Percentiles rank a stretch among this genome's conserved stretches.
These are phyloP conservation scores for Saccharomycopsis sp. DNA, from an alignment of 805 yeast species.

Conservation along the genomic window DNA sequence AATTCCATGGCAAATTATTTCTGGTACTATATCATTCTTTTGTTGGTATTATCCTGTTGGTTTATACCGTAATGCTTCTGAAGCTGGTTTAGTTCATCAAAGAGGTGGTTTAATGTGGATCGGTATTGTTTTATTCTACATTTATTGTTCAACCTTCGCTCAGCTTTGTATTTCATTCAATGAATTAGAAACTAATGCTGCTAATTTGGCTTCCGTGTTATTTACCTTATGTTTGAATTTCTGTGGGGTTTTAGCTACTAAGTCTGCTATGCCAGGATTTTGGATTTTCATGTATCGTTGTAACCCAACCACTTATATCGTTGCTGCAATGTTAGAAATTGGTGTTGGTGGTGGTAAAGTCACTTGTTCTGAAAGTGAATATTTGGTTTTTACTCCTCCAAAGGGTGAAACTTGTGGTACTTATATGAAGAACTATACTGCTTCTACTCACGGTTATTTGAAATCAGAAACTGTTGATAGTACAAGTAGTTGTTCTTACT, in stretches of 20 bases:
- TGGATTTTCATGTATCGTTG: slow-evolving; percentile 73
- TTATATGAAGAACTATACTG: slow-evolving; percentile 33
- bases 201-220: slow-evolving; percentile 43
- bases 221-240: slow-evolving; percentile 56
- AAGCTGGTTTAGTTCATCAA: slow-evolving; percentile 32
- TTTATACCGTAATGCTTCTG: slow-evolving; percentile 46
- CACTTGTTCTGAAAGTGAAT: slow-evolving; percentile 39
- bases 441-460: slow-evolving; percentile 32
- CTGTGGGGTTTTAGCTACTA: slow-evolving; percentile 67
- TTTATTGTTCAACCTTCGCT: slow-evolving; percentile 49
- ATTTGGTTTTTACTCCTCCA: slow-evolving; percentile 40
- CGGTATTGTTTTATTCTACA: slow-evolving; percentile 34
- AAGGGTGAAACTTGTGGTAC: slow-evolving; percentile 46
- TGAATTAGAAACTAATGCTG: slow-evolving; percentile 52
- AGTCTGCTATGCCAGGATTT: slow-evolving; percentile 54
- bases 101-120: slow-evolving; percentile 53
- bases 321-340: slow-evolving; percentile 41
- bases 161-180: slow-evolving; percentile 49
- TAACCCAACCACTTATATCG: slow-evolving; percentile 60
- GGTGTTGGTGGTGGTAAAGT: slow-evolving; percentile 44
- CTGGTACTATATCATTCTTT: slow-evolving; percentile 55
- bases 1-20: slow-evolving; percentile 49
- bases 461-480: slow-evolving; percentile 26
- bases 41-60: slow-evolving; percentile 70
- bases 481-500: slow-evolving; percentile 48